phyloP scores from a whole-genome alignment of 495 filamentous ascomycete species.

The Penicillium daleae region DNA sequence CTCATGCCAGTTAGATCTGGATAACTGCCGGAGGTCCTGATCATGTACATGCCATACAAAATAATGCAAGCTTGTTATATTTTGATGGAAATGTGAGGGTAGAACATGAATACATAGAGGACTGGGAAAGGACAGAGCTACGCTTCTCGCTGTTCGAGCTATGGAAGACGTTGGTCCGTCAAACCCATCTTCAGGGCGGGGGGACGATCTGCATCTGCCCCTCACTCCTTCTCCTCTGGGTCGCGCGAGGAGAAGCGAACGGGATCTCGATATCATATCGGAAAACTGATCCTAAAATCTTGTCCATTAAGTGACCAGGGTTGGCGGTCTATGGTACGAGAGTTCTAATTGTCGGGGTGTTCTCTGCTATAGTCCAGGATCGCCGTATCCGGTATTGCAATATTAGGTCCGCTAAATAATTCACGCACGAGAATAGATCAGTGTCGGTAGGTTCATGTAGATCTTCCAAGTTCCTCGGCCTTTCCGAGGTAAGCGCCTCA shows the following conservation, averaged over 20 bases:
- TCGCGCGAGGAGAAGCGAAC: conserved; percentile 4
- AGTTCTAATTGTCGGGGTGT: background rate
- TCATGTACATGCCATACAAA: conserved; percentile 16
- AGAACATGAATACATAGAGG: background rate
- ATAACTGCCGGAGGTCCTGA: conserved; percentile 18
- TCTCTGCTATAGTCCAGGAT: conserved; percentile 6
- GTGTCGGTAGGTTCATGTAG: background rate
- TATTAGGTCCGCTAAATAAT: background rate
- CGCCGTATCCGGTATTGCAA: background rate
- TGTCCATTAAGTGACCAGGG: background rate
- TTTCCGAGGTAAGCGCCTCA: background rate
- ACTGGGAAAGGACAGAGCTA: background rate
- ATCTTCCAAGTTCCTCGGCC: conserved; percentile 1
- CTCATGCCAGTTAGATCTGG: conserved; percentile 16
- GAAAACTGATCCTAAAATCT: conserved; percentile 20
- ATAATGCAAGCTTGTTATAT: background rate
- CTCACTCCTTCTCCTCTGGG: conserved; percentile 7
- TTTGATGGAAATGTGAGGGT: conserved; percentile 3
- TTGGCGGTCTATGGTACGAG: background rate
- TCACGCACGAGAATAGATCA: background rate
- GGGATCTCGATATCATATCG: conserved; percentile 2
- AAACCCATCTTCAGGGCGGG: conserved; percentile 2
- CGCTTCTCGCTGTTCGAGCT: conserved; percentile 10
- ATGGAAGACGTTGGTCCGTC: background rate
- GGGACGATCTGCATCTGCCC: conserved; percentile 16